phyloP scores from a whole-genome alignment of 371 early-diverging fungal species.

The Mortierella sp. region DNA sequence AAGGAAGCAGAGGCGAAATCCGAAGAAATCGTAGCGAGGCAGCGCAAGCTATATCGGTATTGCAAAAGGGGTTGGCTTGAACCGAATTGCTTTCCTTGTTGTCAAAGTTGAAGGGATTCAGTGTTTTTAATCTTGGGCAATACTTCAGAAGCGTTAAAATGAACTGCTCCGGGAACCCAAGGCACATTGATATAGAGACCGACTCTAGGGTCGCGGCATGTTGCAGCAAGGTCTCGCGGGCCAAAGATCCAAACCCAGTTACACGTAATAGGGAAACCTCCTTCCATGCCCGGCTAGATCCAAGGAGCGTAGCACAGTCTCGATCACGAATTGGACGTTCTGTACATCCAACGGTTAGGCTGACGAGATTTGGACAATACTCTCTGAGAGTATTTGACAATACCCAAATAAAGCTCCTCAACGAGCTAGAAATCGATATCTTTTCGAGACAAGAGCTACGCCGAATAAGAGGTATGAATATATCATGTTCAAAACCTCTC shows the following conservation, averaged over 20 bases:
- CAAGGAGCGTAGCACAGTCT: background rate
- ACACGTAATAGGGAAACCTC: background rate
- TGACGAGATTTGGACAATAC: background rate
- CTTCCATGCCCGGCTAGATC: background rate
- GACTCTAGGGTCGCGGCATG: slow-evolving; percentile 4
- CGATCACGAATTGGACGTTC: background rate
- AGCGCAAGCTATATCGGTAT: background rate
- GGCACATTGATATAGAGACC: background rate
- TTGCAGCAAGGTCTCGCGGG: background rate
- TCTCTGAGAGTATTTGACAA: background rate
- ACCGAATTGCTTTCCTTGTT: background rate
- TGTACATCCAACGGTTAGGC: background rate
- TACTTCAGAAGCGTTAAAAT: background rate
- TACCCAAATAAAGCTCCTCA: background rate
- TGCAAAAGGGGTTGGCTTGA: background rate
- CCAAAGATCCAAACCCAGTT: background rate
- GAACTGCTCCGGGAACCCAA: background rate
- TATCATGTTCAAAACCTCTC: background rate
- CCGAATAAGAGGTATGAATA: background rate
- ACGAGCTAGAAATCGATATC: background rate
- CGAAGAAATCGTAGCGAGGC: background rate
- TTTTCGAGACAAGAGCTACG: background rate
- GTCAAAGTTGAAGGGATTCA: background rate
- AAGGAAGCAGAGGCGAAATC: background rate
- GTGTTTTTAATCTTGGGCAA: background rate